phyloP scores from a whole-genome alignment of 768 basidiomycete genomes.

The Kondoa malvinella region DNA sequence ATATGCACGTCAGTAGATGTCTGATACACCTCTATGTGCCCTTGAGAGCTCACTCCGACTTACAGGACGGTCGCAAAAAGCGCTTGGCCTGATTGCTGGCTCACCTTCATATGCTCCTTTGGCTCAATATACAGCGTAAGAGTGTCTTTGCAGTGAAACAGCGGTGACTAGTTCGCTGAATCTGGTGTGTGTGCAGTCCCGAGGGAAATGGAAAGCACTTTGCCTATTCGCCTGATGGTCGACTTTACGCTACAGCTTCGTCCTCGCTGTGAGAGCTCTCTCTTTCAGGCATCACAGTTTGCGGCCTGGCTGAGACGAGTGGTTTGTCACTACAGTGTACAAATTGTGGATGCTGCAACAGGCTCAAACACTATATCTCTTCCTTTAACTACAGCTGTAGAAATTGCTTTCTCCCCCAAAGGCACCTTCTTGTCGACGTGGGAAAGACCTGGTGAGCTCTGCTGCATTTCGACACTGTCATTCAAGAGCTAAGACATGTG shows the following conservation, averaged over 20 bases:
- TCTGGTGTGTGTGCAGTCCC: constrained; percentile 39
- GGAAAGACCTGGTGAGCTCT: constrained; percentile 59
- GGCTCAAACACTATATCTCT: constrained; percentile 31
- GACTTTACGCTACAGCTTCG: constrained; percentile 61
- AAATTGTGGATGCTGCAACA: constrained; percentile 9
- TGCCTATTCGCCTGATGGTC: constrained; percentile 70
- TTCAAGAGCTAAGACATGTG: neutral
- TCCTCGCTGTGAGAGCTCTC: constrained; percentile 3
- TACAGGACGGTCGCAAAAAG: constrained; percentile 84
- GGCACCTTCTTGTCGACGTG: constrained; percentile 88
- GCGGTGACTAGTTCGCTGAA: too few relatives aligned
- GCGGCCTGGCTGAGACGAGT: too few relatives aligned
- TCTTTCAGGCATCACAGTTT: too few relatives aligned
- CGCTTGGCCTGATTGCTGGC: constrained; percentile 65
- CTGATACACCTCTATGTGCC: too few relatives aligned
- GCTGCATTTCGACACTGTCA: neutral
- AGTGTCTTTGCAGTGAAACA: neutral
- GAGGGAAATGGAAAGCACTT: constrained; percentile 58
- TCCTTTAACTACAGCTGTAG: constrained; percentile 54
- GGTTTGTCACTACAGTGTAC: constrained; percentile 19
- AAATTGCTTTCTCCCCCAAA: constrained; percentile 78
- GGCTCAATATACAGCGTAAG: constrained; percentile 39
- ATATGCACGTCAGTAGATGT: neutral
- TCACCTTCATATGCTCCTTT: constrained; percentile 56
- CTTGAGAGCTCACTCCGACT: too few relatives aligned